Conservation (phyloP, 176 grass and related monocot genomes). For the Typha latifolia region DNA sequence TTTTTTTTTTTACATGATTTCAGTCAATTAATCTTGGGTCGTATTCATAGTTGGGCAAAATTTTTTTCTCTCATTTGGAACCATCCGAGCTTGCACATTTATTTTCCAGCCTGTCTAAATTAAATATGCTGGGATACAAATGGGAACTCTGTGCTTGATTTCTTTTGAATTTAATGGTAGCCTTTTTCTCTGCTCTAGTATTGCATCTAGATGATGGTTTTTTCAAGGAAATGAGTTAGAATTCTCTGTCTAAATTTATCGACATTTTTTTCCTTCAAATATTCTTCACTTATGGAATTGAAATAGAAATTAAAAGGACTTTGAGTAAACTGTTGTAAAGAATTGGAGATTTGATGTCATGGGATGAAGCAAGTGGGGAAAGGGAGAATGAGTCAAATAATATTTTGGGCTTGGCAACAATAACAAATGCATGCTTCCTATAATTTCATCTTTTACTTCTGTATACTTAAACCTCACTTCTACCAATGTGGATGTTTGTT, state of each 20-base stretch:
- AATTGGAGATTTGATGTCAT: too few species aligned
- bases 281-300: neutral
- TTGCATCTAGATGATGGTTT: neutral
- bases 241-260: neutral
- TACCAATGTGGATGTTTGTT: too few species aligned
- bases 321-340: too few species aligned
- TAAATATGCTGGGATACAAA: neutral
- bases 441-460: too few species aligned
- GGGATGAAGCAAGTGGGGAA: too few species aligned
- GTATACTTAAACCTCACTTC: too few species aligned
- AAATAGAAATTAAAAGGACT: neutral
- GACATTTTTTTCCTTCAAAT: neutral
- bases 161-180: neutral
- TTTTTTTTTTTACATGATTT: neutral
- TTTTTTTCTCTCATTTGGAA: neutral
- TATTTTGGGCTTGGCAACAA: too few species aligned
- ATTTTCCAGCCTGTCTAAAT: conserved; percentile 1
- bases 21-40: neutral
- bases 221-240: too few species aligned
- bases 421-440: too few species aligned
- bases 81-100: conserved; percentile 1
- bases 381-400: too few species aligned
- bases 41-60: neutral
- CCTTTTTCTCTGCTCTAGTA: neutral
- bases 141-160: too few species aligned